Evolutionary conservation across 345 rosid genomes (phyloP).

Genomic region (Eucalyptus marginata): DNA sequence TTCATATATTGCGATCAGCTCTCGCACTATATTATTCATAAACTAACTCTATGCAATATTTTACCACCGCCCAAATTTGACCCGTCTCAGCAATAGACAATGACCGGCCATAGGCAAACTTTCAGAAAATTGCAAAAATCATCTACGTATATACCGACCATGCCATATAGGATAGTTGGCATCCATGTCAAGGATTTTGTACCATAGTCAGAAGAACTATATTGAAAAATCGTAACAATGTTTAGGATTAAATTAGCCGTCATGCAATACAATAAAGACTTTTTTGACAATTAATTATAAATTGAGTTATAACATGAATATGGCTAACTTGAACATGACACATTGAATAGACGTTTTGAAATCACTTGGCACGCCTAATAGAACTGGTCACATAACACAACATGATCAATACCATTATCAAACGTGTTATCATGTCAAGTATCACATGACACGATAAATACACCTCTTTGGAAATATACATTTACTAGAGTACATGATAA

Average conservation of each 20-base stretch:
- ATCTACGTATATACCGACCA: accelerated
- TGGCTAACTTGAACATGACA: not conserved
- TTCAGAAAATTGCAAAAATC: not conserved
- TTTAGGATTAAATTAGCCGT: not conserved
- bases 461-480: no score
- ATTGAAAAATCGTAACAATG: accelerated
- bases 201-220: not conserved
- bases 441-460: accelerated
- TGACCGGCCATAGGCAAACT: not conserved
- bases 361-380: no score
- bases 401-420: no score
- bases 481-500: no score
- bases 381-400: not conserved
- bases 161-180: accelerated
- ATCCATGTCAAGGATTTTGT: not conserved
- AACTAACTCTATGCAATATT: not conserved
- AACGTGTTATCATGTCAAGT: no score
- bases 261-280: not conserved
- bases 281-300: not conserved
- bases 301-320: not conserved
- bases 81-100: not conserved
- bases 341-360: not conserved
- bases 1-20: not conserved
- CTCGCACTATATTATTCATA: not conserved
- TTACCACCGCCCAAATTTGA: not conserved